Base-by-base conservation (phyloP, 345 rosid species). In the Turritis glabra region DNA sequence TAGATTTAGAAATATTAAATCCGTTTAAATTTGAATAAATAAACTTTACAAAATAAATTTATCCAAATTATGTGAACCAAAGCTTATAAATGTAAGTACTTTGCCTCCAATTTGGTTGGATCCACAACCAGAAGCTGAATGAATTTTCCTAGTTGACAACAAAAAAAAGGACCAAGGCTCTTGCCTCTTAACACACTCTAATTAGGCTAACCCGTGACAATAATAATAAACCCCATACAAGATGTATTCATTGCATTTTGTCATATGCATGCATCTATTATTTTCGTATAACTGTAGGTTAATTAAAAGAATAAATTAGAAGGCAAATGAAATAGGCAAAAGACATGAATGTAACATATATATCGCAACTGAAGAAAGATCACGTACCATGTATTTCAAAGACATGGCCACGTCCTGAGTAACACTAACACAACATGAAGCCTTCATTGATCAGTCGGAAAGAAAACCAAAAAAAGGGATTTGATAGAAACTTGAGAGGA, bases 321-420 rank as follows among this genome's bases (percentile, higher is more conserved):
- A 64, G 69, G 18, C 29, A 9, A 35, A 23, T 52, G 61, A 67
- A 30, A 37, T 37, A 37, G 7, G 12, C 61, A 67, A 0, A 27
- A 68, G 7, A 54, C 40, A 69, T 52, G 44, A 53, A 54, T 3
- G 54, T 50, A 50, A 11, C 54, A 21, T 50, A 41, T 50, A 41
- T 50, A 50, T 48, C 4, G 14, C n/a, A 8, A 23, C 32, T 0
- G 57, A 47, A 33, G 19, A 17, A 59, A 71, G 32, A 35, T 48
- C 19, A 23, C 75, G 5, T 60, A 71, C 75, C 59, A 60, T 23
- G 67, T 27, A 48, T 17, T 59, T 71, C 2, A 60, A 60, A 61
- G 60, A 26, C 52, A 61, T 61, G 69, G 60, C 26, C 30, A 48
- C 38, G 38, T 60, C 67, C 21, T 50, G 61, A 26, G 21, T 61